Evolutionary conservation across 2,329 filamentous ascomycete genomes (phyloP).

Genomic region (Penicillium sp.): DNA sequence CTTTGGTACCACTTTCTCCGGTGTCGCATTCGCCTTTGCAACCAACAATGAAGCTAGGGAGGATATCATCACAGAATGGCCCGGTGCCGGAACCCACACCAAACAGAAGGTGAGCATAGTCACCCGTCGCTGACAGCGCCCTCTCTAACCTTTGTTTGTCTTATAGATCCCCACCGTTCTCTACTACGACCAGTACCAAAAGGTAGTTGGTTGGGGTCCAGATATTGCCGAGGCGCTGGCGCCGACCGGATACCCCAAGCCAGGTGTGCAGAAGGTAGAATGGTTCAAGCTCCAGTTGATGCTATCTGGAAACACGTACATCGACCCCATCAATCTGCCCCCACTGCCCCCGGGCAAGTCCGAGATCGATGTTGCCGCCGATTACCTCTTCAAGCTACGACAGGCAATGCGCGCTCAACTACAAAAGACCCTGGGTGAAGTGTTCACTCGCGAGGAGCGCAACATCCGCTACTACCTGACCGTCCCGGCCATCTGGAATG

Average conservation of each 20-base stretch:
- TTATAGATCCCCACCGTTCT: conserved; percentile 88
- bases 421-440: conserved; percentile 94
- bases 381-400: conserved; percentile 97
- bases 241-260: conserved; percentile 95
- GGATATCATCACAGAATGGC: conserved; percentile 99
- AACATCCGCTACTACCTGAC: conserved; percentile 98
- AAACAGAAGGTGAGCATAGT: conserved; percentile 83
- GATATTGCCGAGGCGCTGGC: conserved; percentile 97
- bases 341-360: conserved; percentile 97
- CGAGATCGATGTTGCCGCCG: conserved; percentile 98
- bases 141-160: background rate
- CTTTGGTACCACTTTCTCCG: conserved; percentile 98
- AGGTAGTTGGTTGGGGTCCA: conserved; percentile 98
- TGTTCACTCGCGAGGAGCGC: conserved; percentile 96
- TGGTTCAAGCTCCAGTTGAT: conserved; percentile 99
- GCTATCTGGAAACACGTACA: conserved; percentile 98
- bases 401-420: conserved; percentile 95
- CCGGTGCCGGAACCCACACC: conserved; percentile 92
- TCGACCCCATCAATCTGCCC: conserved; percentile 97
- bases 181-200: conserved; percentile 99
- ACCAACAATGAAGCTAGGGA: conserved; percentile 98
- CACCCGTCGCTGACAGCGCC: background rate
- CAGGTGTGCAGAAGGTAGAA: conserved; percentile 96
- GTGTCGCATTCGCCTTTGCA: conserved; percentile 88
- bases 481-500: conserved; percentile 99